Evolutionary conservation across 2,329 filamentous ascomycete species (phyloP).

Genomic region (Incumbomyces lentus): DNA sequence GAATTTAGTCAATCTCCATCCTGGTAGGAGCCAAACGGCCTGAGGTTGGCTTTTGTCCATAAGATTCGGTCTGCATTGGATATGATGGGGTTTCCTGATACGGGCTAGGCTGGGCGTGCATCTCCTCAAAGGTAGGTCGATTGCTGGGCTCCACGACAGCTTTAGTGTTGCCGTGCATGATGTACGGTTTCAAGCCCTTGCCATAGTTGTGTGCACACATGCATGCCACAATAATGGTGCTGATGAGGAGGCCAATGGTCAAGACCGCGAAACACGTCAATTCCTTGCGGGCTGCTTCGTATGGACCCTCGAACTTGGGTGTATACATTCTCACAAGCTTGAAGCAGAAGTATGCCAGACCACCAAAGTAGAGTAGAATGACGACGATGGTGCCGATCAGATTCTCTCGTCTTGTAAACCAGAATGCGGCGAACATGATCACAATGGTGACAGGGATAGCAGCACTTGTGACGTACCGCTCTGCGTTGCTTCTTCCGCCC

Average conservation of each 20-base stretch:
- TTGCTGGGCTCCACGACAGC: slow-evolving; percentile 33
- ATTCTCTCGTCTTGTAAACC: slow-evolving; percentile 75
- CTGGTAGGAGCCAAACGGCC: slow-evolving; percentile 2
- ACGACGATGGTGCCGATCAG: slow-evolving; percentile 64
- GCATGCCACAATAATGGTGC: slow-evolving; percentile 78
- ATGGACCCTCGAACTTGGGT: slow-evolving; percentile 47
- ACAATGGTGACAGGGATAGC: slow-evolving; percentile 85
- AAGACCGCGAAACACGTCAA: slow-evolving; percentile 90
- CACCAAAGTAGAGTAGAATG: slow-evolving; percentile 79
- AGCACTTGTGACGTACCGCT: slow-evolving; percentile 77
- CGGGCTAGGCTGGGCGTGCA: neutral
- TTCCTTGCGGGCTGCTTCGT: slow-evolving; percentile 69
- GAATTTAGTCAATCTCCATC: slow-evolving; percentile 6
- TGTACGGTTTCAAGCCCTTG: slow-evolving; percentile 77
- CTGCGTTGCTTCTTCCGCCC: slow-evolving; percentile 54
- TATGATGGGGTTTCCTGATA: neutral
- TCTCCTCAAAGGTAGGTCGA: neutral
- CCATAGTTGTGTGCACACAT: slow-evolving; percentile 87
- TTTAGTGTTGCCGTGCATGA: slow-evolving; percentile 49
- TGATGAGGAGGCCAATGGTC: slow-evolving; percentile 75
- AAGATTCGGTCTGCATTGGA: neutral
- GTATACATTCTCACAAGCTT: slow-evolving; percentile 96
- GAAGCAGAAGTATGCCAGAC: slow-evolving; percentile 91
- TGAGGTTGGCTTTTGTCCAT: neutral
- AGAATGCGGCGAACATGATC: slow-evolving; percentile 76